Evolutionary conservation across 257 asterid species (phyloP), one percentile per base, ranked within the genome.

Genomic region (Salvia miltiorrhiza): DNA sequence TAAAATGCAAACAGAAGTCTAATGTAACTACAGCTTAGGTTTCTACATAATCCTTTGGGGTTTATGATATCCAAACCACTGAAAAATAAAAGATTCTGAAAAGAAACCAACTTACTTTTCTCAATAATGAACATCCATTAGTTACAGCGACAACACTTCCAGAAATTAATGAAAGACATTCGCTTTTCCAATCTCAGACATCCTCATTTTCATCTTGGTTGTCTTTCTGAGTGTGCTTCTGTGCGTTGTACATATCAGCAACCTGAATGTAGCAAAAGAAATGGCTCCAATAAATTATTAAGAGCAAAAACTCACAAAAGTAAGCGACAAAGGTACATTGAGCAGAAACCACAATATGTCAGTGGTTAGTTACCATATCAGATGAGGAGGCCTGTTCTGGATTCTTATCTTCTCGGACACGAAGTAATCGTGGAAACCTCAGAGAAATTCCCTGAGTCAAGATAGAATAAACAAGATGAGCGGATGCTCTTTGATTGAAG

Each of bases 361-460:
- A 65, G 48, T 8, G 41, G 19, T 26, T 63, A 54, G 73, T 83
- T 75, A 91, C 99, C 96, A 75, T 83, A 60, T 94, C 98, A 49
- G 98, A 77, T 53, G 97, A 78, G 19, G 97, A 73, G 65, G 99
- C 93, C 74, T 91, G 79, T 85, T 91, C 98, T 12, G 99, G 98
- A 56, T 60, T 84, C 84, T 94, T 91, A 81, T 94, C 99, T 79
- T 85, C 93, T 61, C 97, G 86, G 43, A 91, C 85, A 66, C 95
- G 87, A 43, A 92, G 80, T 48, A 94, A 70, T 60, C 97, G 93
- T 23, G 98, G 99, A 80, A 94, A 91, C 35, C 97, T 77, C 60
- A 94, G 80, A 1, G 98, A 94, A 63, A 94, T 87, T 73, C 99
- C 99, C 98, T 91, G 58, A 2, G 21, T 57, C 48, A 58, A 70